Percentiles rank a stretch among this genome's conserved stretches.
These are phyloP conservation scores for Anastatica hierochuntica DNA, from an alignment of 345 rosid species.

Conservation along the genomic window DNA sequence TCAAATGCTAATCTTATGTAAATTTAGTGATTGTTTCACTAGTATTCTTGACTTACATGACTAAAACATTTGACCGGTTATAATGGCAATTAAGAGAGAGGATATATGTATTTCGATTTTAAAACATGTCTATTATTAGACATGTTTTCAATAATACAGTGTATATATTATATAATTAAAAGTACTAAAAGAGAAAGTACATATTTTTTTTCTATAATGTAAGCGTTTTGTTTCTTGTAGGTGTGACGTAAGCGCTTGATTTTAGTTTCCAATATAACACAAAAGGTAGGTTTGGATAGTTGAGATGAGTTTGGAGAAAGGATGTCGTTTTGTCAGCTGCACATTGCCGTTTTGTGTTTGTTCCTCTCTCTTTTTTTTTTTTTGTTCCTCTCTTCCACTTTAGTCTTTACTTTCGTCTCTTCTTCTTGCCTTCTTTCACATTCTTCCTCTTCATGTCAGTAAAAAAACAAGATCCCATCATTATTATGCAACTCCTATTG, in stretches of 20 bases:
- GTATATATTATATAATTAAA: background rate
- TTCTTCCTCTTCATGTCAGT: conserved; percentile 20
- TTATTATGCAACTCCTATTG: background rate
- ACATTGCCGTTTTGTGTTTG: conserved; percentile 28
- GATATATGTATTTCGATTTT: no score
- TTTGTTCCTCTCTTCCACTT: conserved; percentile 3
- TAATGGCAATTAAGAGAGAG: no score
- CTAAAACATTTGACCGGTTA: no score
- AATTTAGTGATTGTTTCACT: no score
- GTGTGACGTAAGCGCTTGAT: conserved; percentile 5
- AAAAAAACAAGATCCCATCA: conserved; percentile 20
- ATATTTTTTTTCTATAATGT: no score
- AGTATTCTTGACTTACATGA: no score
- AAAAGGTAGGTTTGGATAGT: conserved; percentile 1
- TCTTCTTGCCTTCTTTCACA: no score
- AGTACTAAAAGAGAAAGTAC: background rate
- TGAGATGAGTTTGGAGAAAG: conserved; percentile 15
- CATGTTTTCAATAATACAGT: no score
- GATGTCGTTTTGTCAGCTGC: conserved; percentile 19
- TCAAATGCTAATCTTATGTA: no score
- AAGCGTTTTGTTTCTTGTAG: no score
- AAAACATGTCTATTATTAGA: no score
- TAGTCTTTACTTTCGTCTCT: conserved; percentile 7
- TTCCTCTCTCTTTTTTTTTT: no score
- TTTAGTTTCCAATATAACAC: conserved; percentile 8